Evolutionary conservation across 495 filamentous ascomycete species (phyloP).

Genomic region (Barbatosphaeria neglecta): DNA sequence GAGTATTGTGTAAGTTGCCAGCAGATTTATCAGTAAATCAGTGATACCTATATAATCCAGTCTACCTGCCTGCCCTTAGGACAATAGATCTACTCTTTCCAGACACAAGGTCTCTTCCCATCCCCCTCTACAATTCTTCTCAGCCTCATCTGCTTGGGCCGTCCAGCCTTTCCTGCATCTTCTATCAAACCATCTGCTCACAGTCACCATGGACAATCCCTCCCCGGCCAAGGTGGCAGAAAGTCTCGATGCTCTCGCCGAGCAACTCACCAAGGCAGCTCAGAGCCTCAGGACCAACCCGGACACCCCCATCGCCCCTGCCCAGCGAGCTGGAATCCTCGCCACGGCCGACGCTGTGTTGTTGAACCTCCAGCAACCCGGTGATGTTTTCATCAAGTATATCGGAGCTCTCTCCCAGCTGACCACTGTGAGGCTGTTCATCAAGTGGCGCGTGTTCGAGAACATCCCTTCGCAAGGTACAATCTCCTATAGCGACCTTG

Average conservation of each 20-base stretch:
- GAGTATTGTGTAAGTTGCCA: too few species aligned
- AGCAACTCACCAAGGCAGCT: background rate
- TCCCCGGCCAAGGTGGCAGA: too few species aligned
- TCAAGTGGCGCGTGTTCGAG: constrained; percentile 20
- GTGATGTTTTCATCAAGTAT: background rate
- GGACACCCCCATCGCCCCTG: background rate
- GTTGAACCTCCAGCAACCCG: background rate
- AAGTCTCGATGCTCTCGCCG: background rate
- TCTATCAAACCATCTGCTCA: too few species aligned
- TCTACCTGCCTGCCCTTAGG: too few species aligned
- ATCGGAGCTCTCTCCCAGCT: constrained; percentile 5
- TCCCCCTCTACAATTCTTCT: too few species aligned
- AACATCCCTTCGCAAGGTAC: constrained; percentile 10
- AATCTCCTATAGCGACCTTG: constrained; percentile 14
- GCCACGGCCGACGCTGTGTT: background rate
- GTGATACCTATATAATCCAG: too few species aligned
- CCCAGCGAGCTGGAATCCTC: constrained; percentile 1
- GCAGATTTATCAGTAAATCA: too few species aligned
- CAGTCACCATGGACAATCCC: too few species aligned
- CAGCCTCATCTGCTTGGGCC: too few species aligned
- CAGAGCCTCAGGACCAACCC: background rate
- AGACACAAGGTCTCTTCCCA: too few species aligned
- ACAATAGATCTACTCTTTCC: too few species aligned
- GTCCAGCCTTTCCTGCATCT: too few species aligned
- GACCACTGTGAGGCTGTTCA: constrained; percentile 11